phyloP scores from a whole-genome alignment of 768 basidiomycete genomes.

The Glaciozyma antarctica region DNA sequence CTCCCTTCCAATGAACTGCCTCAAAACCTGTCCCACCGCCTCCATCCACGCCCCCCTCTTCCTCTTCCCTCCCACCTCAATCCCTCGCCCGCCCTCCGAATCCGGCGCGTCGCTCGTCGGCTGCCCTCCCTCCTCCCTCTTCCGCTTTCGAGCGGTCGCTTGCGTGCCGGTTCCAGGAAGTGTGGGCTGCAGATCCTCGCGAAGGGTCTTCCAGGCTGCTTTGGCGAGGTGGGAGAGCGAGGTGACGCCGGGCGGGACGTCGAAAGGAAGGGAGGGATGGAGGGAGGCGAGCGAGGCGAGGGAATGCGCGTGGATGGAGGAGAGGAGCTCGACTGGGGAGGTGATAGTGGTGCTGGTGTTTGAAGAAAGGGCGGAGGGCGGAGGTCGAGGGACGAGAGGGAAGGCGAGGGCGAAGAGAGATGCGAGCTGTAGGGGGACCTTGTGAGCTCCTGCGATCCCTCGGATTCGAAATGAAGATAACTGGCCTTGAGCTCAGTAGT shows the following conservation, averaged over 20 bases:
- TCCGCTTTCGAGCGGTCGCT: conserved; percentile 8
- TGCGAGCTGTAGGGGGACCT: not conserved
- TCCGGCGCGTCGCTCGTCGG: conserved; percentile 16
- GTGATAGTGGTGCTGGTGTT: not conserved
- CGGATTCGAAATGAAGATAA: not conserved
- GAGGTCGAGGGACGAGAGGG: conserved; percentile 1
- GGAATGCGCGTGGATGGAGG: not conserved
- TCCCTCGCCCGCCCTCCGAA: no score
- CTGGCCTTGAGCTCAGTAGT: not conserved
- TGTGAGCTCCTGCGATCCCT: no score
- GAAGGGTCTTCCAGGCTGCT: conserved; percentile 4
- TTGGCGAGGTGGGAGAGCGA: not conserved
- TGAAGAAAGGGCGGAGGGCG: not conserved
- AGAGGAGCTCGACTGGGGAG: not conserved
- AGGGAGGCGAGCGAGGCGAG: conserved; percentile 2
- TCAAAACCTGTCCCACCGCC: conserved; percentile 2
- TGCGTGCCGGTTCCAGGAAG: not conserved
- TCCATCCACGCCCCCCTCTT: conserved; percentile 7
- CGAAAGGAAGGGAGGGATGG: not conserved
- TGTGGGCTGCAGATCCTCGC: conserved; percentile 8
- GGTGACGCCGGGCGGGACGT: not conserved
- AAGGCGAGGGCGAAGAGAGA: not conserved
- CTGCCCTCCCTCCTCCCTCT: not conserved
- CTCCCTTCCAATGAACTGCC: not conserved
- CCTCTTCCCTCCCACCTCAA: not conserved